These are phyloP conservation scores for Rhodotorula diobovata DNA, from an alignment of 768 basidiomycete species.

Conservation along the genomic window DNA sequence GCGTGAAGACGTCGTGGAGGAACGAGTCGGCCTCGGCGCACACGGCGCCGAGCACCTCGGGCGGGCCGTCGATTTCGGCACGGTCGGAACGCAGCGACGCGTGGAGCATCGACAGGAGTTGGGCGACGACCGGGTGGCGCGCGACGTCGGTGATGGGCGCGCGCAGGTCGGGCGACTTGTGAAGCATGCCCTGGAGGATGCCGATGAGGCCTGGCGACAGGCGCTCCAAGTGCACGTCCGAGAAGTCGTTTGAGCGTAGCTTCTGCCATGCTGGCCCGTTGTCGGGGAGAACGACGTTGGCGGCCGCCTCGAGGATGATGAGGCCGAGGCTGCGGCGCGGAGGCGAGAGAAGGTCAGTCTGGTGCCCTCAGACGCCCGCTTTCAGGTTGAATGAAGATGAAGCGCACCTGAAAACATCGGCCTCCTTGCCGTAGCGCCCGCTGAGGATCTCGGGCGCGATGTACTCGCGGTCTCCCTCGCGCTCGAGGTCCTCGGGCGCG, in stretches of 20 bases:
- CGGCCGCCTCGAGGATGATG: conserved; percentile 88
- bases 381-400: background rate
- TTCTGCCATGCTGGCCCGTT: conserved; percentile 93
- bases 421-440: conserved; percentile 83
- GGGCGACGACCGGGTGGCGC: conserved; percentile 58
- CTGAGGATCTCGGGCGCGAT: conserved; percentile 92
- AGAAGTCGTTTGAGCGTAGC: conserved; percentile 83
- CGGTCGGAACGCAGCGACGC: conserved; percentile 3
- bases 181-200: conserved; percentile 73
- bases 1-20: conserved; percentile 59
- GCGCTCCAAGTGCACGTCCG: conserved; percentile 62
- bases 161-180: conserved; percentile 61
- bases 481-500: conserved; percentile 56
- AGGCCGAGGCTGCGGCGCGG: conserved; percentile 72
- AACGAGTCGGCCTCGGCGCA: conserved; percentile 61
- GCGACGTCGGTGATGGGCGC: conserved; percentile 58
- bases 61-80: conserved; percentile 49
- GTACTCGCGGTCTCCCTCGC: conserved; percentile 96
- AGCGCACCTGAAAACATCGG: conserved; percentile 91
- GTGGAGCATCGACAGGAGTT: conserved; percentile 21
- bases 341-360: background rate
- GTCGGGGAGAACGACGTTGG: conserved; percentile 94
- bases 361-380: no score
- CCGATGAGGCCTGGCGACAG: conserved; percentile 61
- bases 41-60: conserved; percentile 46